Evolutionary conservation across 768 basidiomycete genomes (phyloP), one percentile per base, ranked within the genome.

Genomic region (Mrakia gelida): DNA sequence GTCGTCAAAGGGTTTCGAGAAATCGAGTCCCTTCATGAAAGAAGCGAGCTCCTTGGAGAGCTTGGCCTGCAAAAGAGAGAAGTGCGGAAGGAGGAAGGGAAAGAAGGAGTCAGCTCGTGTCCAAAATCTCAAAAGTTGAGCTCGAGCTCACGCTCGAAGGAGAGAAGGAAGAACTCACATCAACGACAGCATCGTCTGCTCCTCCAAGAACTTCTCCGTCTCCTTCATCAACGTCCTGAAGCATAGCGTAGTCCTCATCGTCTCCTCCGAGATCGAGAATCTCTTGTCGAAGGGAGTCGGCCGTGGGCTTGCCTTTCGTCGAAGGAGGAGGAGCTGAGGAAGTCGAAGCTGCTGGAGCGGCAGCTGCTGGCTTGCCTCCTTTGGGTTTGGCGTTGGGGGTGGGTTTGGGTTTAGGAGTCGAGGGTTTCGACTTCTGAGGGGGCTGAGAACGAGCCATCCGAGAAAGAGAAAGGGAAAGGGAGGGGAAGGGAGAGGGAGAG

Each of bases 141-240:
- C 67, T 70, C 67, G n/a, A 71, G 70, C 38, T 49, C 70, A 7
- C 38, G 38, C 38, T 38, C 38, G 38, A 8, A 38, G 38, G 38
- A 38, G 38, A 38, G 8, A 8, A 38, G n/a, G 38, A 38, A 38
- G 5, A 41, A 81, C 78, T 6, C 62, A 80, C 75, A 87, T 86
- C 70, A 88, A 81, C 80, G 87, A 88, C 80, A 86, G 86, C 45
- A 85, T 86, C 73, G 87, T 85, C 82, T 88, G 88, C 74, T 86
- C 86, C 32, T 86, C 81, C 23, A 86, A 85, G 88, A 88, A 78
- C 52, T 67, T 82, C 83, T 73, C 81, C 86, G 84, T 80, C 81
- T 15, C 83, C 80, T 15, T 76, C 82, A 45, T 86, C 84, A 15
- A 85, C 81, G 75, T 83, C 85, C 78, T 87, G 86, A 71, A 88